phyloP scores from a whole-genome alignment of 495 filamentous ascomycete genomes.

The Daldinia bambusicola region DNA sequence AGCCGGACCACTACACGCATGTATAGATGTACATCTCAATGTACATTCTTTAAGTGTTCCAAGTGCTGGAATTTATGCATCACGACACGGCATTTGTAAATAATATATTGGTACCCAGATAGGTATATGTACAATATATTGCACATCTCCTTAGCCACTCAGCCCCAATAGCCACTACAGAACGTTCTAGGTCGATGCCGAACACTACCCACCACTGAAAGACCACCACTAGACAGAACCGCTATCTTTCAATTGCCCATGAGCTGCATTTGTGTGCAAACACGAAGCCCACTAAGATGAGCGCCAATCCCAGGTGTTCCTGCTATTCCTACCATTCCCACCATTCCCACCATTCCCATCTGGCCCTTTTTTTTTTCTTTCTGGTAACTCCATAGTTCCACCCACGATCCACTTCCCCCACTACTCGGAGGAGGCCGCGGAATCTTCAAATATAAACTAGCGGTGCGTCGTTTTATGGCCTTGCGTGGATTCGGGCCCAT shows the following conservation, averaged over 20 bases:
- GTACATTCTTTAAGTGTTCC: neutral
- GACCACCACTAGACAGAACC: constrained; percentile 3
- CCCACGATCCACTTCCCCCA: constrained; percentile 45
- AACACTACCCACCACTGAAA: constrained; percentile 16
- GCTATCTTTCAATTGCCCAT: constrained; percentile 6
- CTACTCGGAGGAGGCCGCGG: constrained; percentile 42
- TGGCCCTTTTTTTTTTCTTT: constrained; percentile 16
- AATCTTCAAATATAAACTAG: constrained; percentile 44
- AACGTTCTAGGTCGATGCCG: constrained; percentile 40
- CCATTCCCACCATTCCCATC: neutral
- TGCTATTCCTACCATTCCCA: neutral
- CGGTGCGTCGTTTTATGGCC: constrained; percentile 34
- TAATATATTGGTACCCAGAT: neutral
- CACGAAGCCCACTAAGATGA: constrained; percentile 21
- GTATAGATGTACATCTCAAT: neutral
- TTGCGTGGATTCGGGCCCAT: constrained; percentile 19
- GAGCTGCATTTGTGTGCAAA: constrained; percentile 9
- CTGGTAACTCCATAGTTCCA: constrained; percentile 28
- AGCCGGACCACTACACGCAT: constrained; percentile 9
- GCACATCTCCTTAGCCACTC: constrained; percentile 11
- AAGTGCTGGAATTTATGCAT: neutral
- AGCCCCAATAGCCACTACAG: constrained; percentile 21
- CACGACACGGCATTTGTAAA: constrained; percentile 1
- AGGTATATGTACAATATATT: neutral
- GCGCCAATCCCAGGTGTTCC: neutral